Percentiles rank a stretch among this genome's conserved stretches.
Evolutionary conservation across 352 stramenopile species (phyloP).

Genomic region (Peronospora farinosa): DNA sequence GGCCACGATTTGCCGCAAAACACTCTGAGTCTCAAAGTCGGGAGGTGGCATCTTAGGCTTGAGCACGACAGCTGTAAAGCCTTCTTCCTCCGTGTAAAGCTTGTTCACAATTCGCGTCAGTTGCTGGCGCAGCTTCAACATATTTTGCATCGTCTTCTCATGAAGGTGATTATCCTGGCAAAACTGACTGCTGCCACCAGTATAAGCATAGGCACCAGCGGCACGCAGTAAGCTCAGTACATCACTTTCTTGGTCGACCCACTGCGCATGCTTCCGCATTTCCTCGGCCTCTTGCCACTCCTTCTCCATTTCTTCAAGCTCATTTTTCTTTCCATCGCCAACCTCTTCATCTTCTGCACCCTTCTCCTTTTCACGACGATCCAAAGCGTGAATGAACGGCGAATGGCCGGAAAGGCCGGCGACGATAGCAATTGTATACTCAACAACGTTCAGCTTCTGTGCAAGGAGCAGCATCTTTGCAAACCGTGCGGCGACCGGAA

Average conservation of each 20-base stretch:
- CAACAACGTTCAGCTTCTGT: slow-evolving; percentile 56
- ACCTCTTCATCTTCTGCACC: slow-evolving; percentile 22
- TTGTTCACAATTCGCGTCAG: slow-evolving; percentile 79
- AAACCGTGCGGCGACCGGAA: slow-evolving; percentile 81
- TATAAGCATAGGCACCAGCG: slow-evolving; percentile 71
- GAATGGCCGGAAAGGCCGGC: slow-evolving; percentile 67
- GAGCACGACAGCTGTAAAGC: slow-evolving; percentile 37
- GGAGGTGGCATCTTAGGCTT: slow-evolving; percentile 66
- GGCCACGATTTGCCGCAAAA: slow-evolving; percentile 71
- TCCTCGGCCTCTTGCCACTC: slow-evolving; percentile 69
- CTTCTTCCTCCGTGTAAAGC: slow-evolving; percentile 42
- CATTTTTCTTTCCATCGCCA: slow-evolving; percentile 27
- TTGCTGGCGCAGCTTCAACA: slow-evolving; percentile 80
- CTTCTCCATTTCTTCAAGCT: slow-evolving; percentile 63
- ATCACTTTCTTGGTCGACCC: slow-evolving; percentile 77
- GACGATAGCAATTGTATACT: slow-evolving; percentile 82
- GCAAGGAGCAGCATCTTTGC: slow-evolving; percentile 88
- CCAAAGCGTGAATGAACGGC: slow-evolving; percentile 59
- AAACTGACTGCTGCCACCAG: slow-evolving; percentile 52
- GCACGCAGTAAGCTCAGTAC: slow-evolving; percentile 72
- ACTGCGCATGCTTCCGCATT: slow-evolving; percentile 66
- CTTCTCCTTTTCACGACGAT: slow-evolving; percentile 43
- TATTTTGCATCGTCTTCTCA: slow-evolving; percentile 86
- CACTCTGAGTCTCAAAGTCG: slow-evolving; percentile 44
- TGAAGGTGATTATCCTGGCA: slow-evolving; percentile 74